Base-by-base conservation (phyloP, 352 stramenopile species). In the Blastocystis sp. region DNA sequence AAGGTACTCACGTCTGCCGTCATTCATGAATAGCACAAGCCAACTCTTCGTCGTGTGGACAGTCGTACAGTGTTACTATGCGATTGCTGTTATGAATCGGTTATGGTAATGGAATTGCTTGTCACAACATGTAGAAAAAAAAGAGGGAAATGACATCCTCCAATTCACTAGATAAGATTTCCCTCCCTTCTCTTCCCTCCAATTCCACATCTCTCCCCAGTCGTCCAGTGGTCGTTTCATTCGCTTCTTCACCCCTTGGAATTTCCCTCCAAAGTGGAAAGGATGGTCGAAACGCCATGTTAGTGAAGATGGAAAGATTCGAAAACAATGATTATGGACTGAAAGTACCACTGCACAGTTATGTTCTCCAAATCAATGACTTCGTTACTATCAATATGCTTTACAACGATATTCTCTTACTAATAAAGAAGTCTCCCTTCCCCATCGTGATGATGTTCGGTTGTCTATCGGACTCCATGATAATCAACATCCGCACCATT, bases 241-340 rank as follows among this genome's bases (percentile, higher is more conserved):
- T 80, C n/a, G 45, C 64, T 6, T 80, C 70, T 29, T 23, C 70
- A 8, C 70, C 70, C n/a, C 45, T 80, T 4, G 70, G 70, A 26
- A 63, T 80, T 53, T 62, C 70, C n/a, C 70, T 80, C 15, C 70
- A 62, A 11, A 50, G 70, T 20, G 70, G 70, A 20, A 47, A 26
- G 1, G 47, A 64, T 20, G 29, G 41, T 5, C 34, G 18, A 15
- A 80, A 80, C 55, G 70, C 70, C 11, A 23, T 37, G 45, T 53
- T 80, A 3, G 70, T 62, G 8, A 50, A 54, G 15, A 41, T 80
- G 13, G 43, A 61, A 26, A 13, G 70, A 2, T 62, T 64, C 55
- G 70, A 80, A 6, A 80, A 80, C 45, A 80, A 80, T 41, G 70
- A 80, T 41, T 61, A 80, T 43, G 70, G 70, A 34, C 39, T 80